Percentiles rank a stretch among this genome's conserved stretches.
phyloP scores from a whole-genome alignment of 2,329 filamentous ascomycete genomes.

The Fonsecaea multimorphosa region DNA sequence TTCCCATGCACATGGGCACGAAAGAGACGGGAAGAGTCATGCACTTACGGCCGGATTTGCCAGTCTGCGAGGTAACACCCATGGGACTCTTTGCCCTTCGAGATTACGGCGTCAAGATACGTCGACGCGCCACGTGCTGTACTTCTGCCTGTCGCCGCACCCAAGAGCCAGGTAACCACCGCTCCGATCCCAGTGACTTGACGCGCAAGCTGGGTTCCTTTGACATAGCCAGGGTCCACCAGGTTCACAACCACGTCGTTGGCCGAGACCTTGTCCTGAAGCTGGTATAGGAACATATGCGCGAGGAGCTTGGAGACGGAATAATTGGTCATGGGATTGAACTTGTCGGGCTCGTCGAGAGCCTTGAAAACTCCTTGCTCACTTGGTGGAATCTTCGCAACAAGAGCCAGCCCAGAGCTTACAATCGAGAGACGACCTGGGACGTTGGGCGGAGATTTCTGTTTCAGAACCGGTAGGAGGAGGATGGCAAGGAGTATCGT shows the following conservation, averaged over 20 bases:
- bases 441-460: slow-evolving; percentile 21
- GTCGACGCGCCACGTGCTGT: slow-evolving; percentile 52
- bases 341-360: slow-evolving; percentile 43
- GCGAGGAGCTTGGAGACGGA: slow-evolving; percentile 43
- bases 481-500: slow-evolving; percentile 38
- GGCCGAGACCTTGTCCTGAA: slow-evolving; percentile 46
- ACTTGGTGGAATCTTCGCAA: slow-evolving; percentile 24
- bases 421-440: slow-evolving; percentile 33
- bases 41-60: slow-evolving; percentile 53
- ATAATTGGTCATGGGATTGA: slow-evolving; percentile 37
- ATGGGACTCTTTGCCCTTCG: slow-evolving; percentile 58
- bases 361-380: slow-evolving; percentile 33
- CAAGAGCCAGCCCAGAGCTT: slow-evolving; percentile 35
- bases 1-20: neutral
- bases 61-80: slow-evolving; percentile 59
- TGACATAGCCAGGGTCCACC: slow-evolving; percentile 54
- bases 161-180: slow-evolving; percentile 27
- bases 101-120: slow-evolving; percentile 55
- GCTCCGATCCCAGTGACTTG: neutral
- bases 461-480: slow-evolving; percentile 40
- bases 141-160: slow-evolving; percentile 42
- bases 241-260: slow-evolving; percentile 55
- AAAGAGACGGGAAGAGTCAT: neutral
- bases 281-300: slow-evolving; percentile 47
- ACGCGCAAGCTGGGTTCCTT: slow-evolving; percentile 50